Conservation (phyloP, 2,329 filamentous ascomycete genomes). For the Hirsutella rhossiliensis region DNA sequence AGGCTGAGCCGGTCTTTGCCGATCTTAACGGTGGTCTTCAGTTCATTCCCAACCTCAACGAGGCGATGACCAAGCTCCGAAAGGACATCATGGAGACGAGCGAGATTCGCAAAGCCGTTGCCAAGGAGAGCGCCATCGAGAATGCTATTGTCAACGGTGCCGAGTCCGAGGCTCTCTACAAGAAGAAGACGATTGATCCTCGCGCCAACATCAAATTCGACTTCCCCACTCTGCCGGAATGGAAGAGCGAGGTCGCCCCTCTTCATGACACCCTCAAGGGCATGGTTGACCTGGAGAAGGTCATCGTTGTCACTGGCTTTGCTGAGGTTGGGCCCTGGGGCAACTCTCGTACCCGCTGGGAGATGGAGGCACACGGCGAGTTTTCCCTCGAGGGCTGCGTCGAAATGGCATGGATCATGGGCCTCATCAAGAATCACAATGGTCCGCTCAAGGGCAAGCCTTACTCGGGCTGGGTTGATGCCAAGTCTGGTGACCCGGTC, state of each 20-base stretch:
- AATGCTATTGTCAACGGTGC: constrained; percentile 96
- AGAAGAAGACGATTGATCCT: constrained; percentile 85
- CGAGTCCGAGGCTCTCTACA: constrained; percentile 82
- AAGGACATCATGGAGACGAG: constrained; percentile 93
- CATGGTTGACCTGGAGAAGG: constrained; percentile 98
- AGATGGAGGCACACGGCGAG: constrained; percentile 95
- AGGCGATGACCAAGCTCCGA: constrained; percentile 83
- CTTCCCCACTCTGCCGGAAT: constrained; percentile 82
- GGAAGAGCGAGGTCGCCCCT: constrained; percentile 81
- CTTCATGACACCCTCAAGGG: constrained; percentile 83
- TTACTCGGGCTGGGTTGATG: constrained; percentile 94
- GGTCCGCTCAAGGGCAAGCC: constrained; percentile 90
- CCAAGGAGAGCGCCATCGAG: constrained; percentile 90
- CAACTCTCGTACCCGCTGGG: constrained; percentile 95
- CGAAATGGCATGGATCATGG: constrained; percentile 99
- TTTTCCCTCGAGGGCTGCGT: constrained; percentile 97
- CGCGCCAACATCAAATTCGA: constrained; percentile 97
- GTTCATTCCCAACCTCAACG: constrained; percentile 92
- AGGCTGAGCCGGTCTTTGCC: constrained; percentile 88
- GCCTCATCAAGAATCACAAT: constrained; percentile 97
- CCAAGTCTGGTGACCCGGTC: constrained; percentile 87
- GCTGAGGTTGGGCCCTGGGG: constrained; percentile 95
- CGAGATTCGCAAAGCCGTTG: constrained; percentile 84
- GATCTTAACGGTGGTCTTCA: constrained; percentile 96
- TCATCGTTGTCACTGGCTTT: constrained; percentile 95